Evolutionary conservation across 2,329 filamentous ascomycete genomes (phyloP).

Genomic region (Aspergillus brasiliensis): DNA sequence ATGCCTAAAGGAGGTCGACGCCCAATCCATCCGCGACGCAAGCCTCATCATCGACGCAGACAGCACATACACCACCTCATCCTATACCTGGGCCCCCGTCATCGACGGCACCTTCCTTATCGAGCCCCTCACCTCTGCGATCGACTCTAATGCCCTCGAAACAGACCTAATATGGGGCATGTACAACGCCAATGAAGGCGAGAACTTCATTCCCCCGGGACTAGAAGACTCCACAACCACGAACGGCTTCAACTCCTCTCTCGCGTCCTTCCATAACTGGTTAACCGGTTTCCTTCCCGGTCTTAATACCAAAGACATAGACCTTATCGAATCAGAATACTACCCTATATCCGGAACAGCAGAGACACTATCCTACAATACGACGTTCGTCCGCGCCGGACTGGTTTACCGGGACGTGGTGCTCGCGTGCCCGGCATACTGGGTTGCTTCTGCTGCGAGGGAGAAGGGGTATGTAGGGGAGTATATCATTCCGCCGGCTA

Average conservation of each 20-base stretch:
- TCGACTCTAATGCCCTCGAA: conserved; percentile 44
- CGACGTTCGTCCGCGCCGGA: conserved; percentile 56
- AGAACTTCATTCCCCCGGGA: conserved; percentile 61
- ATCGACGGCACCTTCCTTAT: conserved; percentile 59
- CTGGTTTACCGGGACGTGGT: conserved; percentile 61
- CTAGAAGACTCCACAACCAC: conserved; percentile 40
- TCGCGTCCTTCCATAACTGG: conserved; percentile 56
- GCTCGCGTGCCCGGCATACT: conserved; percentile 62
- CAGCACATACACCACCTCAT: conserved; percentile 57
- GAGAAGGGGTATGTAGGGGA: conserved; percentile 57
- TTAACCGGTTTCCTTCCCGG: conserved; percentile 56
- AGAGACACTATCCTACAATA: conserved; percentile 55
- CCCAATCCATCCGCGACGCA: conserved; percentile 57
- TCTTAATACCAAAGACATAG: conserved; percentile 45
- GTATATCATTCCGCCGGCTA: conserved; percentile 62
- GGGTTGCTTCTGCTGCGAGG: conserved; percentile 53
- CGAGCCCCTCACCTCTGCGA: conserved; percentile 50
- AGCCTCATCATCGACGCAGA: conserved; percentile 51
- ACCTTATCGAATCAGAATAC: conserved; percentile 49
- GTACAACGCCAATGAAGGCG: conserved; percentile 66
- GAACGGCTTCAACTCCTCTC: conserved; percentile 54
- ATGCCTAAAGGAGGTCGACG: conserved; percentile 58
- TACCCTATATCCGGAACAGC: conserved; percentile 49
- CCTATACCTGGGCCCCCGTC: conserved; percentile 63
- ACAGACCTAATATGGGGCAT: conserved; percentile 54